Conservation (phyloP, 495 filamentous ascomycete genomes). For the Penicillium goetzii region DNA sequence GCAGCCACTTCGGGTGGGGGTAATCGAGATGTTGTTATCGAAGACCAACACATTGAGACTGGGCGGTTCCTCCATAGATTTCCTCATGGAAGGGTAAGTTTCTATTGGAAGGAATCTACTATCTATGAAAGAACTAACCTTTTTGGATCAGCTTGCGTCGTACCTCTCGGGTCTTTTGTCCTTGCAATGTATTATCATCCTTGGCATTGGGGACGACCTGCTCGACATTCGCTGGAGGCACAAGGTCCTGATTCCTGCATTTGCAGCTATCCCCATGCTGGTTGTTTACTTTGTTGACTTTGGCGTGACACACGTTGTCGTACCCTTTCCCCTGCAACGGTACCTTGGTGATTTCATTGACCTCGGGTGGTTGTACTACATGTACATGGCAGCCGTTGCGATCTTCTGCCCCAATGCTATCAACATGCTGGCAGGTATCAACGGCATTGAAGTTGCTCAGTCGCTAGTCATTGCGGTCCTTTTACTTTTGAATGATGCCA, state of each 20-base stretch:
- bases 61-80: slow-evolving; percentile 87
- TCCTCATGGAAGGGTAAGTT: slow-evolving; percentile 83
- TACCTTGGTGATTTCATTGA: slow-evolving; percentile 83
- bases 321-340: slow-evolving; percentile 79
- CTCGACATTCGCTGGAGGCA: slow-evolving; percentile 99
- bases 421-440: slow-evolving; percentile 97
- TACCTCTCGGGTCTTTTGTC: slow-evolving; percentile 94
- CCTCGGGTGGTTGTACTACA: slow-evolving; percentile 89
- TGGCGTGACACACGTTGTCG: slow-evolving; percentile 90
- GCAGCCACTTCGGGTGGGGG: slow-evolving; percentile 93
- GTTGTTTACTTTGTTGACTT: slow-evolving; percentile 98
- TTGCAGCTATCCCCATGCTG: slow-evolving; percentile 91
- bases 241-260: slow-evolving; percentile 95
- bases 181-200: slow-evolving; percentile 83
- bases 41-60: slow-evolving; percentile 65
- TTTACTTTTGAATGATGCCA: slow-evolving; percentile 84
- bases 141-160: slow-evolving; percentile 71
- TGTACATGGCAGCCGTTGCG: slow-evolving; percentile 91
- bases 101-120: not conserved
- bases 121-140: not conserved
- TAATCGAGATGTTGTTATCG: slow-evolving; percentile 80
- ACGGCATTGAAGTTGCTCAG: slow-evolving; percentile 95
- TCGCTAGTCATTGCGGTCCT: slow-evolving; percentile 87
- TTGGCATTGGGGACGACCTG: slow-evolving; percentile 93
- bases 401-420: slow-evolving; percentile 99